Percentiles rank a stretch among this genome's conserved stretches.
These are phyloP conservation scores for Ceratobasidium sp. DNA, from an alignment of 1,284 basidiomycete genomes.

Conservation along the genomic window DNA sequence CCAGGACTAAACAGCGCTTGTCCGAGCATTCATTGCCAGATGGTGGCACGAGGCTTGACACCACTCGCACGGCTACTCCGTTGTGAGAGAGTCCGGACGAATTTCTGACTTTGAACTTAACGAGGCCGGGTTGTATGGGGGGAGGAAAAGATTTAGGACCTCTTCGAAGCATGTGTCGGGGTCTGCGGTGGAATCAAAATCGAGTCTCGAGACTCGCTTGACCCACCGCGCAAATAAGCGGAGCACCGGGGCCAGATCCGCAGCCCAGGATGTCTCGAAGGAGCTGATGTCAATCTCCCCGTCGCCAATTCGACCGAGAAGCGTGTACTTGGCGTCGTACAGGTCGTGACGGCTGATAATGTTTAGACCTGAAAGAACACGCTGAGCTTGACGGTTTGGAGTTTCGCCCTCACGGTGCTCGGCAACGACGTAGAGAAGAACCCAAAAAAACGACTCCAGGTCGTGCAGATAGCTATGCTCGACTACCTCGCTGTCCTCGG, in stretches of 20 bases:
- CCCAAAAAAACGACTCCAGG: constrained; percentile 25
- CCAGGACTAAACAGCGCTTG: too few relatives aligned
- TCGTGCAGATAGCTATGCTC: constrained; percentile 20
- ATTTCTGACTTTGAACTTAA: too few relatives aligned
- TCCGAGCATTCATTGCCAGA: too few relatives aligned
- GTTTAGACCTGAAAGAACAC: not conserved
- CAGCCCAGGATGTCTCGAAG: not conserved
- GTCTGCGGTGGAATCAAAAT: not conserved
- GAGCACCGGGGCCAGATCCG: not conserved
- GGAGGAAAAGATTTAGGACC: not conserved
- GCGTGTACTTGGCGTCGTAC: not conserved
- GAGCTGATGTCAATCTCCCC: not conserved
- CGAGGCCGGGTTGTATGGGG: not conserved
- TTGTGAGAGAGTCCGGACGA: too few relatives aligned
- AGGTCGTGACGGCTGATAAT: not conserved
- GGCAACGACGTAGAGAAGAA: constrained; percentile 13
- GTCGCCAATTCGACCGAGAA: not conserved
- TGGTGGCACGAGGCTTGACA: too few relatives aligned
- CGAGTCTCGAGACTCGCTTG: not conserved
- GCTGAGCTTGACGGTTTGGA: not conserved
- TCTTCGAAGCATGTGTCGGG: not conserved
- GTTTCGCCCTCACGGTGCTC: not conserved
- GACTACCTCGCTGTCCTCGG: not conserved
- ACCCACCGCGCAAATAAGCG: not conserved
- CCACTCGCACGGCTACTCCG: too few relatives aligned